Base-by-base conservation (phyloP, 768 basidiomycete species). In the Trametes elegans region DNA sequence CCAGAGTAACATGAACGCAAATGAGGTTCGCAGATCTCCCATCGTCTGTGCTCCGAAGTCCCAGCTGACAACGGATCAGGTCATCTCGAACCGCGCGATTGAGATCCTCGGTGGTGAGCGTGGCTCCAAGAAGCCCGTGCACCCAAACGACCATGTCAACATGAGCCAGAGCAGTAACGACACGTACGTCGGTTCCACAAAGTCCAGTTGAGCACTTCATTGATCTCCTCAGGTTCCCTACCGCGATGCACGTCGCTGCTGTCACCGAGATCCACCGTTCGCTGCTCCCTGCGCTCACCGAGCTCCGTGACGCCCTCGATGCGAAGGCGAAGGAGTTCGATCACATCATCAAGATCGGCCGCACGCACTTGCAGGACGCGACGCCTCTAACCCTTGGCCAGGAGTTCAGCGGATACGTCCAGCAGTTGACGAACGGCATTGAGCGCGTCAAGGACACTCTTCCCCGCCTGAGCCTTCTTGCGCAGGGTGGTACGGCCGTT, bases 91-190 rank as follows among this genome's bases (percentile, higher is more conserved):
- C 72, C 87, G 96, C 55, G 97, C 97, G 29, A 99, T 98, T 66
- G 93, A 99, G 75, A 75, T 97, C 58, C 84, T 98, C 57, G 97
- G 97, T 7, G 97, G 97, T 16, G 80, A 94, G 74, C 78, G 98
- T 53, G 97, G 97, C 29, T 93, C 90, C 41, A 99, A 98, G 79
- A 92, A 79, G 65, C 97, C 97, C 8, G 95, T 99, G 2, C 97
- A 99, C 70, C 97, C 97, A 32, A 99, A 99, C 71, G 97, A 99
- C 68, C 97, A 99, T 73, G 95, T 98, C 65, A 99, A 99, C 78
- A 96, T 89, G 90, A 93, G 92, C 71, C 96, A 98, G 73, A 96
- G 93, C 61, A 95, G 93, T 67, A 99, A 99, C 67, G 97, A 99
- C 73, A 94, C 95, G 93, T 93, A 70, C 65, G 88, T 77, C 7